A percentile compares a stretch with the other conserved stretches of the same genome.
phyloP scores from a whole-genome alignment of 2,329 filamentous ascomycete species.

The Aureobasidium sp. region DNA sequence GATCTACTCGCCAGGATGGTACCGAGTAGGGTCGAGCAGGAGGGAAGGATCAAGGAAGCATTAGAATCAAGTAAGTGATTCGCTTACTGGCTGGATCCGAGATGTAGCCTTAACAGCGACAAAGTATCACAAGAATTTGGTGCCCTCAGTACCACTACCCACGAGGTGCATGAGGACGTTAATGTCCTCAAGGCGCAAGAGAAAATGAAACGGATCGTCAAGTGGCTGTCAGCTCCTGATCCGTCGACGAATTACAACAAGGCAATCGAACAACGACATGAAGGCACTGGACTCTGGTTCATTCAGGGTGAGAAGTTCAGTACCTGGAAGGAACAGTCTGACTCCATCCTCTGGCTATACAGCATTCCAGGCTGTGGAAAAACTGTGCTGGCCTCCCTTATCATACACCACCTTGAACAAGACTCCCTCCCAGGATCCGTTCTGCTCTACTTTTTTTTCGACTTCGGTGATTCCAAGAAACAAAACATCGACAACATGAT shows the following conservation, averaged over 20 bases:
- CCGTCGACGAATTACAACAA: background rate
- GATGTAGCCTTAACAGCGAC: too few species aligned
- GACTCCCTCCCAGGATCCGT: background rate
- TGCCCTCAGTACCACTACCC: too few species aligned
- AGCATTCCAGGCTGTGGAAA: constrained; percentile 9
- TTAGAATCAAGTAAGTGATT: too few species aligned
- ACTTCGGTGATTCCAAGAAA: background rate
- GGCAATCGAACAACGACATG: background rate
- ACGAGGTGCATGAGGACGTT: too few species aligned
- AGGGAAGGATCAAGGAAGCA: too few species aligned
- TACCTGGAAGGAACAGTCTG: background rate
- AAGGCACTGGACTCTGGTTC: background rate
- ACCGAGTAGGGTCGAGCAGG: too few species aligned
- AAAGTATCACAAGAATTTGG: too few species aligned
- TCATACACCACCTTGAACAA: background rate
- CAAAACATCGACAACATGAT: background rate
- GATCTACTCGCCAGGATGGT: too few species aligned
- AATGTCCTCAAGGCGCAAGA: too few species aligned
- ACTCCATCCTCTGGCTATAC: constrained; percentile 1
- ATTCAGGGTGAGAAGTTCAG: background rate
- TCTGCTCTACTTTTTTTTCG: background rate
- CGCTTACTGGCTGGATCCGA: too few species aligned
- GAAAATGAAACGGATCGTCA: too few species aligned
- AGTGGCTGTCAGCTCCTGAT: background rate
- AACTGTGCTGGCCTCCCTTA: constrained; percentile 3